phyloP scores from a whole-genome alignment of 208 protist genomes.

The Acanthamoeba sp. region DNA sequence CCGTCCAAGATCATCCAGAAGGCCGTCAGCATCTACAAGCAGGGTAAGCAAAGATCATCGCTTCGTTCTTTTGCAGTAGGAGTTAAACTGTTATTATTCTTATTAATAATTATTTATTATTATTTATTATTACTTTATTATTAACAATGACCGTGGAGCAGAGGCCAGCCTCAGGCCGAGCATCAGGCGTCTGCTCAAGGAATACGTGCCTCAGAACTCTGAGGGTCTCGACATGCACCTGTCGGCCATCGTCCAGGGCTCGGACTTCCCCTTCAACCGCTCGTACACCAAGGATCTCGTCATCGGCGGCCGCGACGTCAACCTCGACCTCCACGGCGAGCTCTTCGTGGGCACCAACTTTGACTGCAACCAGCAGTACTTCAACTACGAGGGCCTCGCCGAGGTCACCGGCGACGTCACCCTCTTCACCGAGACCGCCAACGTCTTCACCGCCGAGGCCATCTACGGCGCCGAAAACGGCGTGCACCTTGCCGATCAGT shows the following conservation, averaged over 20 bases:
- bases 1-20: background rate
- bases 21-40: background rate
- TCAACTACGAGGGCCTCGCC: conserved; percentile 79
- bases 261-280: conserved; percentile 79
- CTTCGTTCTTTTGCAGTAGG: background rate
- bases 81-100: background rate
- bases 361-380: conserved; percentile 81
- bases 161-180: conserved; percentile 2
- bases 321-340: conserved; percentile 71
- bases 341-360: conserved; percentile 83
- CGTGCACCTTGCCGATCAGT: conserved; percentile 31
- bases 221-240: background rate
- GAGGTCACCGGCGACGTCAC: conserved; percentile 59
- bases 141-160: background rate
- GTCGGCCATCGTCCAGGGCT: background rate
- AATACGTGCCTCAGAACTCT: background rate
- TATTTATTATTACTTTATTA: background rate
- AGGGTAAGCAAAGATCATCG: background rate
- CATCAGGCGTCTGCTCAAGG: conserved; percentile 1
- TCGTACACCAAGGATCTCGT: conserved; percentile 50
- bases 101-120: background rate
- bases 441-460: conserved; percentile 72
- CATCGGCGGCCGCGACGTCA: conserved; percentile 59
- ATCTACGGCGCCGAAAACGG: conserved; percentile 75
- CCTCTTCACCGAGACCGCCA: conserved; percentile 73